Evolutionary conservation across 1,139 yeast species (phyloP), one percentile per base, ranked within the genome.

Genomic region (Wickerhamomyces sp.): DNA sequence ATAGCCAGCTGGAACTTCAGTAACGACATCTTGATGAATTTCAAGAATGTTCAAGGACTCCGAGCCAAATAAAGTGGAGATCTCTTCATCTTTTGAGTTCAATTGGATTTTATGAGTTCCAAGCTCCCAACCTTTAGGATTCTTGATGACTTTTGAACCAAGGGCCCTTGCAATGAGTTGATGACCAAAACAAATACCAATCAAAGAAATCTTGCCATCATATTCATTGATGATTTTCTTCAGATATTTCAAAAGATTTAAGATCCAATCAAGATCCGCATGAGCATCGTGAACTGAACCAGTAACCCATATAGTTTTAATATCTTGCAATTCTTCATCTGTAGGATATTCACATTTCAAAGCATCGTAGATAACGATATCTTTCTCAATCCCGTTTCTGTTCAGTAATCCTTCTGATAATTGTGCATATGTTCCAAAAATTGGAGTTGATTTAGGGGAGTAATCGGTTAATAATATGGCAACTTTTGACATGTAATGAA

Each of bases 101-200:
- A 83, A 53, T 8, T 66, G 53, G n/a, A 87, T 67, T 8, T 75
- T 67, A 4, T 77, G 71, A 4, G 77, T 69, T 1, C 95, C 90
- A 42, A 78, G 67, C 62, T 89, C 96, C 88, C 93, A 84, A 2
- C 94, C 94, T 34, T 64, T 52, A 1, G 68, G 62, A 61, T 81
- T 85, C 48, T 80, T 69, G 7, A 69, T 79, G 5, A 84, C 84
- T 41, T 66, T 65, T 36, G 79, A 73, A 2, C 89, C 93, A 41
- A 87, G 65, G 7, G 84, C 79, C 47, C 82, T 72, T 2, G 81
- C 84, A 29, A 87, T 63, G 18, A 88, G 71, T 61, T 90, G 97
- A 62, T 89, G 96, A 3, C 96, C 97, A 62, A 87, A 89, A 62
- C 96, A 90, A 36, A 89, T 70, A 1, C 94, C 91, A 4, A 76